Conservation (phyloP, 192 early-diverging fungal species). For the Coemansia sp. region DNA sequence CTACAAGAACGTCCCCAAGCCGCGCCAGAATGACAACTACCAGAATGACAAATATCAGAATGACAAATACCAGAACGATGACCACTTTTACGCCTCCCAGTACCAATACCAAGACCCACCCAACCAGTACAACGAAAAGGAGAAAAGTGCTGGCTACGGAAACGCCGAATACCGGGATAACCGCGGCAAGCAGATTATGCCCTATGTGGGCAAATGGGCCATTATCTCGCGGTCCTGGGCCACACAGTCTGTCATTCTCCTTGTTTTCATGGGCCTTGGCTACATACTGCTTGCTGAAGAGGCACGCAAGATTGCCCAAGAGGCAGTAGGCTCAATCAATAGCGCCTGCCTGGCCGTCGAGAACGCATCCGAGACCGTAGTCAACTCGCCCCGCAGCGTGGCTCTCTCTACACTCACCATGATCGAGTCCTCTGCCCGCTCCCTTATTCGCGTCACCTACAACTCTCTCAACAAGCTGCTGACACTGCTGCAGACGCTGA, state of each 20-base stretch:
- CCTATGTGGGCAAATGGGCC: conserved; percentile 39
- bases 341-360: conserved; percentile 16
- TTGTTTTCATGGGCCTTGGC: conserved; percentile 24
- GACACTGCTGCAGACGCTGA: conserved; percentile 20
- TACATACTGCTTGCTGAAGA: conserved; percentile 16
- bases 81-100: neutral
- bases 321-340: neutral
- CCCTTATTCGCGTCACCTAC: conserved; percentile 8
- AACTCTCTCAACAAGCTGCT: conserved; percentile 19
- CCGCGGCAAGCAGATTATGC: conserved; percentile 1
- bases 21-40: no score
- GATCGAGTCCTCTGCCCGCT: conserved; percentile 7
- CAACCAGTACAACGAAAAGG: no score
- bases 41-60: no score
- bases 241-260: conserved; percentile 29
- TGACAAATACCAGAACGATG: no score
- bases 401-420: conserved; percentile 20
- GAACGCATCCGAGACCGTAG: conserved; percentile 10
- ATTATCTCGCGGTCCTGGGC: conserved; percentile 34
- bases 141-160: no score
- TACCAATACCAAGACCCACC: conserved; percentile 8
- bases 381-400: conserved; percentile 24
- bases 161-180: no score
- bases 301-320: conserved; percentile 9
- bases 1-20: no score